Base-by-base conservation (phyloP, 2,329 filamentous ascomycete genomes). In the Fusarium palustre region DNA sequence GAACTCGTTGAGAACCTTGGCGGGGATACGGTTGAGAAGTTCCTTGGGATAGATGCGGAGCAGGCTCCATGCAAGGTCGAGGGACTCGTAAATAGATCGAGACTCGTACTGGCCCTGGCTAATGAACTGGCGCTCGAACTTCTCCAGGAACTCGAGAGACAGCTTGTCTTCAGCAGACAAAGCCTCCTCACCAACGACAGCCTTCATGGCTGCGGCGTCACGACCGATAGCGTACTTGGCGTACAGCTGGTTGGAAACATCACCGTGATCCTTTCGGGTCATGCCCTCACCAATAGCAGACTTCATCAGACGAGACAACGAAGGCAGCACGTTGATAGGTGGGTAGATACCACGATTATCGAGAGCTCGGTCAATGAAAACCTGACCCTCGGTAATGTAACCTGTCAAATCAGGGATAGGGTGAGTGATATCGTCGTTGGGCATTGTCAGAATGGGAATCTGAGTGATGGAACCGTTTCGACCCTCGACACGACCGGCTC, bases 201-300 rank as follows among this genome's bases (percentile, higher is more conserved):
- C 96, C 86, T 98, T 99, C 96, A 99, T 99, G 79, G 94, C 92
- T 38, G 97, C 95, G 22, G 96, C 96, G 77, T 99, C 96, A 87
- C 95, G 94, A 79, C 96, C 96, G 79, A 99, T 98, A 81, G 96
- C 96, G 81, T 99, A 99, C 84, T 99, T 99, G 83, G 96, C 96
- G 81, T 99, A 99, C 71, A 99, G 88, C 86, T 99, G 96, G 86
- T 99, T 99, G 74, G 96, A 99, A 52, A 99, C 96, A 83, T 99
- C 96, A 74, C 93, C 93, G 82, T 99, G 96, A 77, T 99, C 97
- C 82, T 93, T 94, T 76, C 96, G 92, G 28, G 96, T 99, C 87
- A 94, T 95, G 71, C 93, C 93, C 84, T 98, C 94, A 76, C 96
- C 96, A 77, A 99, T 99, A 80, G 96, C 96, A 77, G 96, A 99